These are phyloP conservation scores for Trichoderma asperellum DNA, from an alignment of 2,329 filamentous ascomycete species.

Conservation along the genomic window DNA sequence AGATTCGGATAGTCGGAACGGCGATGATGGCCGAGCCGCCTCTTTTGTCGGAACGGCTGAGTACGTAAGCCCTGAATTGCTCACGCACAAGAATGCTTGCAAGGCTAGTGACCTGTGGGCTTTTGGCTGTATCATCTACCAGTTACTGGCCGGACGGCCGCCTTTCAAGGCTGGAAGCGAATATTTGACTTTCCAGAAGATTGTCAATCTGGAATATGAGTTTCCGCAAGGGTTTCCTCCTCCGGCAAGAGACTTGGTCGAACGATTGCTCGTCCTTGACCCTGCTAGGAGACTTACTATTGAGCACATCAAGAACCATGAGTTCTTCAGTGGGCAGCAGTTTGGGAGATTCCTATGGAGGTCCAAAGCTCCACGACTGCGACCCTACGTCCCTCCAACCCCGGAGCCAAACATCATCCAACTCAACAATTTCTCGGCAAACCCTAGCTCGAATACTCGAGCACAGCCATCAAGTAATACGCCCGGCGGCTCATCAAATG, in stretches of 20 bases:
- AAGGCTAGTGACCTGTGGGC: constrained; percentile 98
- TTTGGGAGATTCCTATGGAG: constrained; percentile 90
- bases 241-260: constrained; percentile 84
- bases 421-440: constrained; percentile 60
- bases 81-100: constrained; percentile 95
- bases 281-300: constrained; percentile 82
- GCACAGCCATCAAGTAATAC: constrained; percentile 42
- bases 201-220: constrained; percentile 90
- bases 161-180: constrained; percentile 97
- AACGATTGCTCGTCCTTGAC: constrained; percentile 87
- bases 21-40: constrained; percentile 71
- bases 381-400: constrained; percentile 77
- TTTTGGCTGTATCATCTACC: constrained; percentile 97
- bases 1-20: constrained; percentile 43
- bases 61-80: constrained; percentile 95
- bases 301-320: constrained; percentile 95
- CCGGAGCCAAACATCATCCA: constrained; percentile 77
- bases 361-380: constrained; percentile 83
- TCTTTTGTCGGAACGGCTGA: constrained; percentile 98
- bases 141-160: constrained; percentile 90
- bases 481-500: constrained; percentile 47
- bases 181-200: constrained; percentile 98
- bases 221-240: constrained; percentile 88
- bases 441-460: constrained; percentile 36
- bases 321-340: constrained; percentile 85